Conservation (phyloP, 768 basidiomycete species). For the Rhizopogon salebrosus region DNA sequence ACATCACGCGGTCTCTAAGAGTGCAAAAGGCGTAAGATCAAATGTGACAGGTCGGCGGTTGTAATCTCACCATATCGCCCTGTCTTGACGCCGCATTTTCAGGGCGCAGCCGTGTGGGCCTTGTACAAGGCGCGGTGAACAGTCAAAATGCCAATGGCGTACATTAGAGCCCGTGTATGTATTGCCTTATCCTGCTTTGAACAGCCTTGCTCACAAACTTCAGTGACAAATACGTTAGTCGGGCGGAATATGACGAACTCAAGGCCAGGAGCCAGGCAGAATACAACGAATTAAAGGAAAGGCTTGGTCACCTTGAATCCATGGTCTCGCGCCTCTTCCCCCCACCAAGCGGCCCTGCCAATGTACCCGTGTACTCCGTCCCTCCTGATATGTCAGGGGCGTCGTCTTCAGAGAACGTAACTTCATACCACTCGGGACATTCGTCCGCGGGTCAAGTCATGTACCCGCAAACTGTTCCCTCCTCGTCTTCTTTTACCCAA, state of each 20-base stretch:
- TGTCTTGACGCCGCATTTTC: conserved; percentile 20
- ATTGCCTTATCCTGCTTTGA: background rate
- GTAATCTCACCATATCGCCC: conserved; percentile 6
- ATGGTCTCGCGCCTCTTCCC: conserved; percentile 40
- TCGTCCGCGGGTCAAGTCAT: conserved; percentile 20
- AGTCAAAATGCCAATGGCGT: conserved; percentile 78
- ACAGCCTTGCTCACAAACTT: conserved; percentile 10
- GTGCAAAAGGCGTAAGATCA: conserved; percentile 84
- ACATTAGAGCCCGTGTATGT: conserved; percentile 77
- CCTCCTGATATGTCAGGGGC: conserved; percentile 25
- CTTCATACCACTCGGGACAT: conserved; percentile 23
- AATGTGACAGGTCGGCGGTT: conserved; percentile 64
- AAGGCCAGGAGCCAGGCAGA: conserved; percentile 40
- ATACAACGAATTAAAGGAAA: conserved; percentile 55
- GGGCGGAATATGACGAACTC: conserved; percentile 74
- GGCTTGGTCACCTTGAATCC: conserved; percentile 56
- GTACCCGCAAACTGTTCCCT: conserved; percentile 16
- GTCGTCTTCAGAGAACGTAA: conserved; percentile 18
- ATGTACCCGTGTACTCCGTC: conserved; percentile 25
- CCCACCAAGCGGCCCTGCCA: conserved; percentile 19
- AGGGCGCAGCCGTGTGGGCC: conserved; percentile 80
- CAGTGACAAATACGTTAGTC: conserved; percentile 79
- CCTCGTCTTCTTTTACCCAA: conserved; percentile 19
- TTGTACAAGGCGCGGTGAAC: conserved; percentile 75
- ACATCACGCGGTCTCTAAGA: conserved; percentile 37